Percentiles rank a stretch among this genome's conserved stretches.
phyloP scores from a whole-genome alignment of 148 eudicot genomes.

The Silene conica region DNA sequence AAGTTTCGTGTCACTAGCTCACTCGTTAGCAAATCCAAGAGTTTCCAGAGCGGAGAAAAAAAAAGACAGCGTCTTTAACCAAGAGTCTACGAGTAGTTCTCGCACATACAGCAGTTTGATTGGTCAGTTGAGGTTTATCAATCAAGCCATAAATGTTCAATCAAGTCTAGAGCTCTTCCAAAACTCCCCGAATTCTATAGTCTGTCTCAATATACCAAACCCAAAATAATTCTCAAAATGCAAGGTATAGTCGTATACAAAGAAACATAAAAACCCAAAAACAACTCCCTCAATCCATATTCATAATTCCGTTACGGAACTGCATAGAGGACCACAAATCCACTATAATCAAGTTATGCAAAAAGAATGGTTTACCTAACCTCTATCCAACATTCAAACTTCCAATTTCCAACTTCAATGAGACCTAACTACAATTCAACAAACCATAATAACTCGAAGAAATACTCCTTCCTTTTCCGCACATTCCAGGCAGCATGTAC shows the following conservation, averaged over 20 bases:
- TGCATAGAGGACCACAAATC: neutral
- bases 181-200: neutral
- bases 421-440: neutral
- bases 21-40: neutral
- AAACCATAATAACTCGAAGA: too few relatives aligned
- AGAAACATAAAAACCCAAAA: neutral
- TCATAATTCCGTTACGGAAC: neutral
- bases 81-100: neutral
- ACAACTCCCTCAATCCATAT: neutral
- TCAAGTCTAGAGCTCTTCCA: neutral
- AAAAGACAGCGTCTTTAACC: neutral
- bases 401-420: neutral
- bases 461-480: too few relatives aligned
- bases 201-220: neutral
- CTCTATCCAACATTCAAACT: neutral
- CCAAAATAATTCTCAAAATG: neutral
- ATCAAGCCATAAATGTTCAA: neutral
- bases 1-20: neutral
- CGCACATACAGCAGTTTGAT: neutral
- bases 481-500: neutral
- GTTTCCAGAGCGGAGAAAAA: too few relatives aligned
- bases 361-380: neutral
- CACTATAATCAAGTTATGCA: neutral
- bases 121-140: neutral
- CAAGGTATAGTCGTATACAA: neutral